A percentile compares a stretch with the other conserved stretches of the same genome.
Evolutionary conservation across 1,284 basidiomycete species (phyloP).

Genomic region (Vanrija sp.): DNA sequence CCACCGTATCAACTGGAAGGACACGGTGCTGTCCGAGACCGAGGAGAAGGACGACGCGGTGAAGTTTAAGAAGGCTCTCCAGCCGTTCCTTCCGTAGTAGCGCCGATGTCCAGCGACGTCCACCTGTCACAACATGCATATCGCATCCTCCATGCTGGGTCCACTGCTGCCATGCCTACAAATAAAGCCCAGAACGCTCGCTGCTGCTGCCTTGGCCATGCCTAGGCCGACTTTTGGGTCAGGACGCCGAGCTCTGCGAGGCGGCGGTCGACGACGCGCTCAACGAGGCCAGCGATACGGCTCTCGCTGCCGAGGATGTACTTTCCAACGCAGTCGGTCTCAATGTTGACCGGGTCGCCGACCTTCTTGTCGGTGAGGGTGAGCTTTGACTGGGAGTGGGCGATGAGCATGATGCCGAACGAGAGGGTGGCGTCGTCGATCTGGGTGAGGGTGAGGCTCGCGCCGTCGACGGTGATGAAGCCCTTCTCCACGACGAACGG

Average conservation of each 20-base stretch:
- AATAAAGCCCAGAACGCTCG: neutral
- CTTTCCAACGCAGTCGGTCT: slow-evolving; percentile 56
- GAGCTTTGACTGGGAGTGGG: slow-evolving; percentile 86
- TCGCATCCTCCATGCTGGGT: neutral
- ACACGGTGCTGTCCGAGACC: slow-evolving; percentile 69
- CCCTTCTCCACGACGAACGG: slow-evolving; percentile 93
- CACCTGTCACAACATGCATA: neutral
- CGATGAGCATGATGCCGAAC: slow-evolving; percentile 95
- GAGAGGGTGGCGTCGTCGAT: slow-evolving; percentile 63
- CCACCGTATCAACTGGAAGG: slow-evolving; percentile 84
- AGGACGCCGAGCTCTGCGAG: slow-evolving; percentile 12
- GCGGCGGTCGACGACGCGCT: slow-evolving; percentile 61
- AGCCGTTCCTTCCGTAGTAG: slow-evolving; percentile 55
- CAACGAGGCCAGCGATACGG: slow-evolving; percentile 60
- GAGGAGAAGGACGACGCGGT: slow-evolving; percentile 76
- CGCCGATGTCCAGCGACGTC: neutral
- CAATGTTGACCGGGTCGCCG: slow-evolving; percentile 85
- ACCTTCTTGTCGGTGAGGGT: slow-evolving; percentile 70
- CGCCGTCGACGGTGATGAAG: slow-evolving; percentile 90
- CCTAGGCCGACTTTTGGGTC: slow-evolving; percentile 5
- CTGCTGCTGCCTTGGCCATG: neutral
- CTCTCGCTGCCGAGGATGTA: slow-evolving; percentile 66
- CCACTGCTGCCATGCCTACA: slow-evolving; percentile 4
- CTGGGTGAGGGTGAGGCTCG: slow-evolving; percentile 83
- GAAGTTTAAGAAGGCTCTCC: slow-evolving; percentile 76